Conservation (phyloP, 352 stramenopile species). For the Phytophthora macrochlamydospora region DNA sequence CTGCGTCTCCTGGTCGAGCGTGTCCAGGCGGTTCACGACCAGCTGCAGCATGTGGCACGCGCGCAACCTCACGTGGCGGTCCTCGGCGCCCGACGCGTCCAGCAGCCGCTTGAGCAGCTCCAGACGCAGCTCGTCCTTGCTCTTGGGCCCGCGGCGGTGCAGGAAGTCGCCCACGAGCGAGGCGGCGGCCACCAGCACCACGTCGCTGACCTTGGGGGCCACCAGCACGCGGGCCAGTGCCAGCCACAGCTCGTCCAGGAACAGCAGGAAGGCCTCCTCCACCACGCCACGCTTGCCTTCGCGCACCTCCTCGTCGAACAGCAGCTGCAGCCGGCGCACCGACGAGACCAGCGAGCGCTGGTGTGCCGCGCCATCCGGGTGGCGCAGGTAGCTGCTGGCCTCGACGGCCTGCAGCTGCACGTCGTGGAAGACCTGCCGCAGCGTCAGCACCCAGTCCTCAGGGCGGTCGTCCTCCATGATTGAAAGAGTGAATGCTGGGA, state of each 20-base stretch:
- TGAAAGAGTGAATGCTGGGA: too few relatives aligned
- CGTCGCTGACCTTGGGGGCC: conserved; percentile 45
- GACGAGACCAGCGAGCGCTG: conserved; percentile 55
- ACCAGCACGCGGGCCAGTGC: conserved; percentile 56
- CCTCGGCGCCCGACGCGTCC: conserved; percentile 60
- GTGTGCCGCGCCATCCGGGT: conserved; percentile 24
- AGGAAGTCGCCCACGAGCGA: conserved; percentile 63
- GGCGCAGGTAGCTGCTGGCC: conserved; percentile 43
- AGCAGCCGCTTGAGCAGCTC: conserved; percentile 57
- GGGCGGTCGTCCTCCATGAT: too few relatives aligned
- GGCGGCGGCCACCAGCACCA: conserved; percentile 53
- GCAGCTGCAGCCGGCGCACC: conserved; percentile 49
- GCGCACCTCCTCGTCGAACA: conserved; percentile 59
- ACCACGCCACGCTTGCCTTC: conserved; percentile 37
- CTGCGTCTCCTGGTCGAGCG: conserved; percentile 49
- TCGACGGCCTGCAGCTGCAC: conserved; percentile 70
- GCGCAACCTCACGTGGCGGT: conserved; percentile 58
- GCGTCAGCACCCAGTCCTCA: conserved; percentile 53
- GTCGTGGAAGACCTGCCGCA: conserved; percentile 73
- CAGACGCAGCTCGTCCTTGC: conserved; percentile 44
- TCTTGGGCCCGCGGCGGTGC: conserved; percentile 24
- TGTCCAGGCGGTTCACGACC: conserved; percentile 54
- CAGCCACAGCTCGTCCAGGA: conserved; percentile 68
- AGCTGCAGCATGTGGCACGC: conserved; percentile 71
- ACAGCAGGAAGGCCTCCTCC: conserved; percentile 65